Base-by-base conservation (phyloP, 306 rosid species). In the Argentina anserina region DNA sequence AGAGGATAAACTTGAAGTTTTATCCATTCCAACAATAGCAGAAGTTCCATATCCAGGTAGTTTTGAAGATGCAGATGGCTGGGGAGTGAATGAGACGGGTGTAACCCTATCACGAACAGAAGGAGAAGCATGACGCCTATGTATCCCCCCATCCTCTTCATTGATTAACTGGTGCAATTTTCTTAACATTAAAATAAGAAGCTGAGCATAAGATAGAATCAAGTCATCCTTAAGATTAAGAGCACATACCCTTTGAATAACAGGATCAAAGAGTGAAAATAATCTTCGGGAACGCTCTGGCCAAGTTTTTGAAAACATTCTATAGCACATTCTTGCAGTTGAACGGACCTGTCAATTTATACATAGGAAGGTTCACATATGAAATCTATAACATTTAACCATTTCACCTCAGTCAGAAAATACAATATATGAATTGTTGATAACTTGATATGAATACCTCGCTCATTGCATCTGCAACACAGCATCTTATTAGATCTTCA, bases 381-480 rank as follows among this genome's bases (percentile, higher is more conserved):
- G 67, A 63, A 76, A 73, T 66, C 67, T 65, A 71, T 40, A 33
- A 18, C 41, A 64, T 62, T 28, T 23, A 59, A 78, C 55, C 37
- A 75, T 33, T 41, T 42, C 45, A 69, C 60, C 67, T 26, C 14
- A 59, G 60, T 67, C 69, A 56, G 33, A 46, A 78, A 58, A 73
- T 68, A 78, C 39, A 46, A 66, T 55, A 66, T 29, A 67, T 45
- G n/a, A 47, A n/a, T 47, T 47, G 55, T 47, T 47, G 23, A 66
- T 33, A 63, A 18, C 23, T 47, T 47, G 23, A 66, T 33, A 63
- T 47, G 52, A 45, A 50, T 91, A 93, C 99, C 99, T 95, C 99
- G 59, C 99, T 90, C 96, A 95, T 95, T 76, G 99, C 99, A 49
- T 95, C 99, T 33, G 93, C 92, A 77, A 92, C 99, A 81, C 99